These are phyloP conservation scores for Salix brachista DNA, from an alignment of 345 rosid species.

Conservation along the genomic window DNA sequence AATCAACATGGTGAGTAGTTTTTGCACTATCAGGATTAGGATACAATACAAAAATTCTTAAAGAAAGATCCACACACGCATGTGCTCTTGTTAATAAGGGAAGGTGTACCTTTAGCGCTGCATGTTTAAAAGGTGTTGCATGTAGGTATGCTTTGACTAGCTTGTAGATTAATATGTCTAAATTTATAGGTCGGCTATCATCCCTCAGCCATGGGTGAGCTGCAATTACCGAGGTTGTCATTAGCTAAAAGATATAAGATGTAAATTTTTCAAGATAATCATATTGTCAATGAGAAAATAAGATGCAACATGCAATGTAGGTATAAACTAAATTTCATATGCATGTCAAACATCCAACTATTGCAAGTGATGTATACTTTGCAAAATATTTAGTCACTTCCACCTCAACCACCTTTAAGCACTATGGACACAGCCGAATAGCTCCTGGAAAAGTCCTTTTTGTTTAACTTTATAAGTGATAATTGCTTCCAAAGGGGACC, in stretches of 20 bases:
- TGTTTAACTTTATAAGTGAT: background rate
- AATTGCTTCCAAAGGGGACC: background rate
- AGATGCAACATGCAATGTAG: background rate
- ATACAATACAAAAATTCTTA: background rate
- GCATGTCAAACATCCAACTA: background rate
- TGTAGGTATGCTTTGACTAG: slow-evolving; percentile 67
- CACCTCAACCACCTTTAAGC: background rate
- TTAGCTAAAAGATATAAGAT: background rate
- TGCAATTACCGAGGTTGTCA: slow-evolving; percentile 30
- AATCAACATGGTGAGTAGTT: background rate
- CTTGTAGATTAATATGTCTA: slow-evolving; percentile 78
- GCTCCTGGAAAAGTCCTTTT: background rate
- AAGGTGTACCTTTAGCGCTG: slow-evolving; percentile 67
- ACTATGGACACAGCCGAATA: background rate
- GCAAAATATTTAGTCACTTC: background rate
- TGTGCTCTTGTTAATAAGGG: background rate
- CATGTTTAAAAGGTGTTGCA: slow-evolving; percentile 69
- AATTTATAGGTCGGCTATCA: slow-evolving; percentile 50
- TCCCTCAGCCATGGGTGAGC: slow-evolving; percentile 91
- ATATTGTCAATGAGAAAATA: background rate
- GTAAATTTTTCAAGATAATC: background rate
- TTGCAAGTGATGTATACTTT: background rate
- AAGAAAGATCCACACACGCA: background rate
- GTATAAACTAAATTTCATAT: background rate
- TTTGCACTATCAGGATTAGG: background rate